Percentiles rank a stretch among this genome's conserved stretches.
These are phyloP conservation scores for Hymenoscyphus occultus DNA, from an alignment of 2,329 filamentous ascomycete species.

Conservation along the genomic window DNA sequence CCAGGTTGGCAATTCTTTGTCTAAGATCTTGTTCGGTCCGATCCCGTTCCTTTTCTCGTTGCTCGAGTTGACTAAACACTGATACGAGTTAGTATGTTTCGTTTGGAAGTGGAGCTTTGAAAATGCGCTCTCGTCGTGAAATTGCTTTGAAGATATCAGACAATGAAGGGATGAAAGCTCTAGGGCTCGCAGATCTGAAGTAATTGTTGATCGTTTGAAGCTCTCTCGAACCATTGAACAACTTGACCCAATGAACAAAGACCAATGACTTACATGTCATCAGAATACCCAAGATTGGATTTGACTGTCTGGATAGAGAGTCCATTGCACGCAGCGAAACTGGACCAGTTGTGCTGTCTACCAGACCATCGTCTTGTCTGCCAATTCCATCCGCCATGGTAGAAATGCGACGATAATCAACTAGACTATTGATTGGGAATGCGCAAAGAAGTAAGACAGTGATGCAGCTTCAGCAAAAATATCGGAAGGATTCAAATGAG, in stretches of 20 bases:
- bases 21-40: not conserved
- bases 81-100: not conserved
- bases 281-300: not conserved
- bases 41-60: not conserved
- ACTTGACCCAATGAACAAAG: too few relatives aligned
- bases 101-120: not conserved
- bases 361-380: not conserved
- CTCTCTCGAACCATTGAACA: too few relatives aligned
- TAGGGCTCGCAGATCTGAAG: too few relatives aligned
- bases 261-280: too few relatives aligned
- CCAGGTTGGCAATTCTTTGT: not conserved
- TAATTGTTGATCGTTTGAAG: too few relatives aligned
- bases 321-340: not conserved
- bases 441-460: not conserved
- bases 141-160: not conserved
- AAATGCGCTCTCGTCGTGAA: not conserved
- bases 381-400: not conserved
- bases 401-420: not conserved
- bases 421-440: too few relatives aligned
- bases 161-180: too few relatives aligned
- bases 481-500: not conserved
- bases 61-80: not conserved
- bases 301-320: not conserved
- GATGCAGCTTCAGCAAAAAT: not conserved
- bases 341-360: not conserved